These are phyloP conservation scores for Lolium rigidum DNA, from an alignment of 176 grass and related monocot genomes.

Conservation along the genomic window DNA sequence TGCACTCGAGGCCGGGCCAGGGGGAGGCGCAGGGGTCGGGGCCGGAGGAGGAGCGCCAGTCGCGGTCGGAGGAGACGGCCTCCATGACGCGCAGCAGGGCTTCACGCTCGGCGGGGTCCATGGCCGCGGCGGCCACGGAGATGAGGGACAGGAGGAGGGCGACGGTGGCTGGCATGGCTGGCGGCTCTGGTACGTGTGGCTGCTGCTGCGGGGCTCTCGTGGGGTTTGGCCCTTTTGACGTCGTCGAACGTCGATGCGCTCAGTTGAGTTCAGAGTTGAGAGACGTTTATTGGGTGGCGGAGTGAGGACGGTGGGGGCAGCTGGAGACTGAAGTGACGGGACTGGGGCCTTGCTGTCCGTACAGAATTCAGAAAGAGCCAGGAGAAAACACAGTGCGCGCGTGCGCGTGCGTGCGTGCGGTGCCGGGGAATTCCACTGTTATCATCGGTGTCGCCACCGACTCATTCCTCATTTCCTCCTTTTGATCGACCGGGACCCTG, in stretches of 20 bases:
- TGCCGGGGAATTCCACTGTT: constrained; percentile 28
- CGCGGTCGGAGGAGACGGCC: constrained; percentile 86
- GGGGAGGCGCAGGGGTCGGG: constrained; percentile 74
- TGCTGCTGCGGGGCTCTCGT: too few relatives aligned
- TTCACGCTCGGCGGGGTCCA: constrained; percentile 76
- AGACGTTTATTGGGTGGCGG: constrained; percentile 25
- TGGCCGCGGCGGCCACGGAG: constrained; percentile 47
- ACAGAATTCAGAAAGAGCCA: neutral
- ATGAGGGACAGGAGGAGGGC: constrained; percentile 18
- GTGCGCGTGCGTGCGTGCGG: constrained; percentile 43
- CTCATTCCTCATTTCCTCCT: neutral
- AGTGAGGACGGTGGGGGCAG: constrained; percentile 18
- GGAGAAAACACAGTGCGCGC: constrained; percentile 10
- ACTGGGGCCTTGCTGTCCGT: constrained; percentile 33
- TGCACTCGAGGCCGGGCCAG: constrained; percentile 97
- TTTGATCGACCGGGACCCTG: neutral
- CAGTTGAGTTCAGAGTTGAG: neutral
- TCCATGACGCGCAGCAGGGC: constrained; percentile 85
- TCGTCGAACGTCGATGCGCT: neutral
- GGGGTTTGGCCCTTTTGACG: constrained; percentile 40
- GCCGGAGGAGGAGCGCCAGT: constrained; percentile 68
- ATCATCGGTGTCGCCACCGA: neutral
- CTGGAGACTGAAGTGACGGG: constrained; percentile 39
- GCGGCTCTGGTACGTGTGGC: neutral
- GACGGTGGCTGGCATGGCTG: constrained; percentile 22